Evolutionary conservation across 257 asterid species (phyloP), one percentile per base, ranked within the genome.

Genomic region (Plectranthus barbatus): DNA sequence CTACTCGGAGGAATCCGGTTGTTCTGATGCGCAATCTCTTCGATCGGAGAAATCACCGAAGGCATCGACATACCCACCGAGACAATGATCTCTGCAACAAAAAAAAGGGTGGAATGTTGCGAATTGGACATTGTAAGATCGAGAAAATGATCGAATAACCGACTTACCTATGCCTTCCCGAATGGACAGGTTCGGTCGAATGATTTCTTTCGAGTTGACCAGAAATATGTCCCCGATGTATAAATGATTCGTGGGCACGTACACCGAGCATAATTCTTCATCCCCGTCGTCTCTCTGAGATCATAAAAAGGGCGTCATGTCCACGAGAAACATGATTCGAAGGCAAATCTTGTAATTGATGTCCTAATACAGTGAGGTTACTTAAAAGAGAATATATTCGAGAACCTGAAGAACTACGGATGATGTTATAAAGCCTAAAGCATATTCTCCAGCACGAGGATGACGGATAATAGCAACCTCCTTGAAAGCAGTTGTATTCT

Each of bases 401-500:
- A 66, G 77, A 69, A 90, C 95, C 97, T 90, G 97, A 56, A 90
- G 95, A 60, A 85, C 72, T 37, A 90, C 84, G 18, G 97, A 71
- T 15, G 97, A 90, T 26, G 97, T 90, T 31, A 90, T 86, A 72
- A 90, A 90, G 66, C 97, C 97, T 15, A 86, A 60, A 23, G 91
- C 97, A 75, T 90, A 90, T 84, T 90, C 97, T 61, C 97, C 97
- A 68, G 81, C 78, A 77, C 97, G 95, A 64, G 97, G 97, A 80
- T 90, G 95, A 8, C 92, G 95, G 34, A 90, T 83, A 60, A 90
- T 90, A 39, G 95, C 95, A 23, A 90, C 95, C 76, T 90, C 97
- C 91, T 90, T 90, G 83, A 90, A 90, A 71, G 97, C 97, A 66
- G 88, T 83, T 51, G 94, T 84, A 64, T 90, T 79, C 68, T 90